phyloP scores from a whole-genome alignment of 306 rosid genomes.

The Senna siamea region DNA sequence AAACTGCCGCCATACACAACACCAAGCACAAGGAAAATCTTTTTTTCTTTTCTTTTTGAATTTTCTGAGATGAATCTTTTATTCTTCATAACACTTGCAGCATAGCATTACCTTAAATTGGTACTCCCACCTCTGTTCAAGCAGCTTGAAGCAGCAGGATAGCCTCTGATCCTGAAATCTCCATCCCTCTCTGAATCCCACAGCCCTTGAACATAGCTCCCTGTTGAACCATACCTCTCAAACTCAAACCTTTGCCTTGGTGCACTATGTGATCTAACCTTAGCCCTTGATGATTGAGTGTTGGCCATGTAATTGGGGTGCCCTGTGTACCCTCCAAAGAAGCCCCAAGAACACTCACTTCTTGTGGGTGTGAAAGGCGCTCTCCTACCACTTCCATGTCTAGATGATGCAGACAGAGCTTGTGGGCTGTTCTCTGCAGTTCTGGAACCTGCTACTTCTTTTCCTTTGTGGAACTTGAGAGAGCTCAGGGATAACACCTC shows the following conservation, averaged over 20 bases:
- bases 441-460: conserved; percentile 59
- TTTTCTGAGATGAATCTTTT: neutral
- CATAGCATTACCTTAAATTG: conserved; percentile 45
- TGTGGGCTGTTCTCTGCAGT: conserved; percentile 73
- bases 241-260: conserved; percentile 87
- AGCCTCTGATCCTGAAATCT: conserved; percentile 48
- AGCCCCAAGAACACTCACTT: conserved; percentile 80
- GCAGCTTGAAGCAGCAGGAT: conserved; percentile 44
- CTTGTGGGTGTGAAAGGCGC: conserved; percentile 73
- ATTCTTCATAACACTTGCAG: conserved; percentile 26
- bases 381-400: conserved; percentile 66
- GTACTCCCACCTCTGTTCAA: conserved; percentile 56
- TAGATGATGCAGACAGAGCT: conserved; percentile 62
- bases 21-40: neutral
- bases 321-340: conserved; percentile 57
- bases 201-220: conserved; percentile 49
- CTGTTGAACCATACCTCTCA: conserved; percentile 56
- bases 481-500: conserved; percentile 54
- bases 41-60: neutral
- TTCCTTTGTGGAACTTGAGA: conserved; percentile 48
- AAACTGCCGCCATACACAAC: conserved; percentile 39
- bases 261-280: conserved; percentile 93
- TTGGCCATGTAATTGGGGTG: conserved; percentile 89
- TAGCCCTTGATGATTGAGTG: conserved; percentile 84
- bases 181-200: conserved; percentile 59